Evolutionary conservation across 176 grass and related monocot genomes (phyloP), one percentile per base, ranked within the genome.

Genomic region (Melocanna baccifera): DNA sequence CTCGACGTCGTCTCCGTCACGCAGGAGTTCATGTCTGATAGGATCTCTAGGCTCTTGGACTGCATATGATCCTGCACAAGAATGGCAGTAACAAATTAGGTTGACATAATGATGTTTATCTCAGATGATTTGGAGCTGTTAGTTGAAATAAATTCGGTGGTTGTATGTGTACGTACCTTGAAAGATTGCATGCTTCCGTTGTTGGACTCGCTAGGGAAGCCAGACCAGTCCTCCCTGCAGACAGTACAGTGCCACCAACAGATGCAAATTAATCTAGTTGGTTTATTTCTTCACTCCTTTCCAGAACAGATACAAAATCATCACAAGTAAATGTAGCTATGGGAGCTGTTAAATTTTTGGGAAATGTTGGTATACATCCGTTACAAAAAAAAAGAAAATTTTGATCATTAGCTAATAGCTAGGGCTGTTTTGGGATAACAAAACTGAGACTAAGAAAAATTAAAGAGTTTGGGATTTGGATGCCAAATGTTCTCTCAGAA

Each of bases 21-120:
- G 53, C 86, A 93, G 39, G 89, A 90, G 85, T 93, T 90, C 82
- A 90, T 88, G 75, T 93, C 91, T 30, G 91, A 93, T 23, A 88
- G 70, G 46, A 93, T 93, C 75, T 93, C 91, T 7, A 93, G 43
- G 83, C 88, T 93, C 83, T 88, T 93, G 29, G 87, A 89, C 52
- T 84, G 87, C 68, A 91, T 73, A 34, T 75, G 45, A 16, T 83
- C 79, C 71, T 85, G 77, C 67, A 79, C 52, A 12, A 32, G 10
- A 29, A 85, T 48, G 55, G 3, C 9, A 80, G 7, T 36, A 9
- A 62, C 0, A 19, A 19, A 36, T 37, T 74, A 34, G 48, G 22
- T 53, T 53, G 12, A 20, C 39, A 2, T 50, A 29, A 7, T 67
- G 10, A 23, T 55, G 29, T 51, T 13, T 20, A 7, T 15, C 16